These are phyloP conservation scores for Pythium aquatile DNA, from an alignment of 352 stramenopile species.

Conservation along the genomic window DNA sequence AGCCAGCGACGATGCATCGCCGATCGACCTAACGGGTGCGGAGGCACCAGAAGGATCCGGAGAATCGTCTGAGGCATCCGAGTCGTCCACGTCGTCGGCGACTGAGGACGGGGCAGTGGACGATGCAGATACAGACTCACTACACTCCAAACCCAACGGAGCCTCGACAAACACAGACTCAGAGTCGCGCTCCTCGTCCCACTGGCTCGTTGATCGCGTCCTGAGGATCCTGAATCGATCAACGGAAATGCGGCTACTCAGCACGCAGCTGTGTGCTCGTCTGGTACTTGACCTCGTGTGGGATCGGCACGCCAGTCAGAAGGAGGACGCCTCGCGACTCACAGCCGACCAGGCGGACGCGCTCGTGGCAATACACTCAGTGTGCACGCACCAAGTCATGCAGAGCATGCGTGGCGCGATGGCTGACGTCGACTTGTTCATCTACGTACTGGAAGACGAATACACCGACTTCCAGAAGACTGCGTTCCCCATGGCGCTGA, in stretches of 20 bases:
- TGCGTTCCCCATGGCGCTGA: slow-evolving; percentile 47
- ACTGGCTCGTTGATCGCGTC: slow-evolving; percentile 55
- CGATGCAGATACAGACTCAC: background rate
- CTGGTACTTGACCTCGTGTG: slow-evolving; percentile 58
- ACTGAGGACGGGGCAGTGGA: background rate
- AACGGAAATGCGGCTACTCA: slow-evolving; percentile 53
- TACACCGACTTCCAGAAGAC: slow-evolving; percentile 46
- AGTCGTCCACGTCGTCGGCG: slow-evolving; percentile 9
- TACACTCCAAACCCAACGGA: background rate
- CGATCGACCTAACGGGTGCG: background rate
- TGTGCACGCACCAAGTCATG: slow-evolving; percentile 71
- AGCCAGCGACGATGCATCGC: background rate
- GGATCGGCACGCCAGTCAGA: slow-evolving; percentile 24
- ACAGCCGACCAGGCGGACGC: slow-evolving; percentile 20
- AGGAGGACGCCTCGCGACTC: slow-evolving; percentile 2
- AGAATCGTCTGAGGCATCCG: slow-evolving; percentile 13
- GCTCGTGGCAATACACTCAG: slow-evolving; percentile 62
- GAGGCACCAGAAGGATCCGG: slow-evolving; percentile 9
- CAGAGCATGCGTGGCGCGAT: slow-evolving; percentile 80
- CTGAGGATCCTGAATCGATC: slow-evolving; percentile 47
- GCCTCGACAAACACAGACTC: background rate
- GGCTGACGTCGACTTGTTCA: slow-evolving; percentile 75
- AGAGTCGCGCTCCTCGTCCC: slow-evolving; percentile 12
- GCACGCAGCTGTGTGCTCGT: slow-evolving; percentile 47
- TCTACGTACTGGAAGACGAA: slow-evolving; percentile 81